Evolutionary conservation across 192 early-diverging fungal genomes (phyloP).

Genomic region (Rhizoclosmatium sp.): DNA sequence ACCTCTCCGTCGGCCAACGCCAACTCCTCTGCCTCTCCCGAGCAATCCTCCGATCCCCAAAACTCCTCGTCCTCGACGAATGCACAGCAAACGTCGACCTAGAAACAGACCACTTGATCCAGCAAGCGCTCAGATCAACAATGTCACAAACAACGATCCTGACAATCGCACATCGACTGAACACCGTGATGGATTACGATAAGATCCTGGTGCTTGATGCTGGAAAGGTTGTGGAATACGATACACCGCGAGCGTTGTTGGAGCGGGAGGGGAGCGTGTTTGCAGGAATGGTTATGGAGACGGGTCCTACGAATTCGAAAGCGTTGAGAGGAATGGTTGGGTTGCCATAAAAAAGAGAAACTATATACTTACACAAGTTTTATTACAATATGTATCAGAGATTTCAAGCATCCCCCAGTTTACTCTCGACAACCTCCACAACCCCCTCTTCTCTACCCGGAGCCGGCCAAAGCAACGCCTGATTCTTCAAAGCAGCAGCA

Average conservation of each 20-base stretch:
- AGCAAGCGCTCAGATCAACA: background rate
- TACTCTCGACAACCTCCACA: too few species aligned
- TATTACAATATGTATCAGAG: too few species aligned
- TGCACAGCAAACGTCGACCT: conserved; percentile 51
- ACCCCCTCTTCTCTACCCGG: too few species aligned
- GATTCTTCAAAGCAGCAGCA: too few species aligned
- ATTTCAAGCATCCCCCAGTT: too few species aligned
- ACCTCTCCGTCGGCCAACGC: conserved; percentile 81
- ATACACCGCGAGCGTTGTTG: conserved; percentile 73
- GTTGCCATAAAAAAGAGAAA: conserved; percentile 23
- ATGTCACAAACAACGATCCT: conserved; percentile 14
- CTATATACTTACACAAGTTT: too few species aligned
- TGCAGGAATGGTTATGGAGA: conserved; percentile 68
- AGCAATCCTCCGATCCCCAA: conserved; percentile 56
- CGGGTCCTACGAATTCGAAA: conserved; percentile 67
- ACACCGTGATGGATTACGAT: conserved; percentile 70
- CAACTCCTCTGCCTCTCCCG: conserved; percentile 65
- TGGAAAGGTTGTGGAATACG: conserved; percentile 81
- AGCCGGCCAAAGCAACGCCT: too few species aligned
- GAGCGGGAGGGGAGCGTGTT: conserved; percentile 57
- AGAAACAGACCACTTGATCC: conserved; percentile 35
- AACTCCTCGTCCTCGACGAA: conserved; percentile 61
- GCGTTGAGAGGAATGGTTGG: conserved; percentile 60
- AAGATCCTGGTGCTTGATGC: conserved; percentile 75
- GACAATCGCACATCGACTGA: conserved; percentile 45